Conservation (phyloP, 2,329 filamentous ascomycete species). For the Clarireedia homoeocarpa region DNA sequence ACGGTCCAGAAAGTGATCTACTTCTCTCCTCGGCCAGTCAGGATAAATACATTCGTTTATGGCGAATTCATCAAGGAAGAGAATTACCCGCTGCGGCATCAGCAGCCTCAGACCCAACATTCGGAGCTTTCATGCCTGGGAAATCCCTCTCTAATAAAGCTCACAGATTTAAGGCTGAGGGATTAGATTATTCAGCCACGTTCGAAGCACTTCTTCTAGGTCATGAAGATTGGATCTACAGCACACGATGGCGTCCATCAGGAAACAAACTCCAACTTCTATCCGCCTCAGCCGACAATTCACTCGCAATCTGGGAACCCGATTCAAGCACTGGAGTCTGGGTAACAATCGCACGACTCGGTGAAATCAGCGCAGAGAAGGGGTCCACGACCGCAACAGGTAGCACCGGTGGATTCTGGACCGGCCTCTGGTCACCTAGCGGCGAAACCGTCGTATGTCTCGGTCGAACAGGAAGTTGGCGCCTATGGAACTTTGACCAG, state of each 20-base stretch:
- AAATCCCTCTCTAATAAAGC: constrained; percentile 84
- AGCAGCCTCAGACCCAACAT: constrained; percentile 44
- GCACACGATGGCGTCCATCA: constrained; percentile 41
- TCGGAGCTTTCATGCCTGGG: constrained; percentile 53
- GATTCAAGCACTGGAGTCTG: constrained; percentile 82
- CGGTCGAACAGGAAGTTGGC: constrained; percentile 88
- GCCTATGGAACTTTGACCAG: constrained; percentile 65
- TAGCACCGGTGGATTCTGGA: constrained; percentile 95
- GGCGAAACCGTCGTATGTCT: constrained; percentile 71
- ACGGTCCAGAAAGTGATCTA: constrained; percentile 52
- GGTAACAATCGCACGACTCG: constrained; percentile 77
- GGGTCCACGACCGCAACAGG: constrained; percentile 94
- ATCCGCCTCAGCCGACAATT: constrained; percentile 91
- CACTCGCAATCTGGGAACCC: constrained; percentile 84
- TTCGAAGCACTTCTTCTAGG: constrained; percentile 92
- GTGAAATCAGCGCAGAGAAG: constrained; percentile 90
- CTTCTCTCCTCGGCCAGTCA: constrained; percentile 90
- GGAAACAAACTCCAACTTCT: constrained; percentile 58
- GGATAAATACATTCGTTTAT: constrained; percentile 93
- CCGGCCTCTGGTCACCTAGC: constrained; percentile 80
- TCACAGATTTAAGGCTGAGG: constrained; percentile 59
- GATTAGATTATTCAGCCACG: constrained; percentile 65
- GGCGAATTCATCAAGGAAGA: constrained; percentile 71
- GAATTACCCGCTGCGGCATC: constrained; percentile 51
- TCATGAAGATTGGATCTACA: constrained; percentile 98